Evolutionary conservation across 2,329 filamentous ascomycete species (phyloP), one percentile per base, ranked within the genome.

Genomic region (Parastagonospora avenae): DNA sequence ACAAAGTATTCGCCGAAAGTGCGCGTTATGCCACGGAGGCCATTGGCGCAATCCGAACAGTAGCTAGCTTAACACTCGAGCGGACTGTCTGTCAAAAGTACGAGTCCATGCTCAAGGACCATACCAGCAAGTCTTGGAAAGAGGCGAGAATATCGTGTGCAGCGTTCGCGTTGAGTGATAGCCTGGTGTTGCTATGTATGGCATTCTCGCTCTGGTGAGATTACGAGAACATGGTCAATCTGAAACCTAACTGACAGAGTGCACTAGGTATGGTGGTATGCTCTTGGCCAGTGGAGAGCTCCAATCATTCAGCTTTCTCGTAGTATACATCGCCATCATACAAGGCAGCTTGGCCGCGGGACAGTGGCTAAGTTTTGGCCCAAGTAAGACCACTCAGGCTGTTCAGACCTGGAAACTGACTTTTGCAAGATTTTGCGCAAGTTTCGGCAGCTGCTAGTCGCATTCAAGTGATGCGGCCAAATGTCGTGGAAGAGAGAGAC

Each of bases 1-100:
- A 96, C 77, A 91, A 83, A 74, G 86, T 94, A 76, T 82, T 95
- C 16, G 86, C 90, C 1, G 80, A 82, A 33, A 96, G 91, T 49
- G 92, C 92, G 4, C 88, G 85, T 46, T 97, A 89, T 70, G 93
- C 93, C 8, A 95, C 92, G 41, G 93, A 97, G 73, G 91, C 92
- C 37, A 95, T 94, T 33, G 91, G 90, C 1, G 89, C 92, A 7
- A 96, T 97, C 60, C 88, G 92, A 45, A 97, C 93, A 2, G 92
- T 97, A n/a, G 92, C 92, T 7, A 90, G 91, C 4, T 81, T 97
- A 40, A 96, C 92, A 0, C 85, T 92, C 10, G 93, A 97, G 75
- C 74, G 82, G 0, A 90, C 95, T 64, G 90, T 97, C 3, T 83
- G 90, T 65, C 64, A 74, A 4, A 81, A 86, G 42, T 97, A 97